A percentile compares a stretch with the other conserved stretches of the same genome.
These are phyloP conservation scores for Plasmopara viticola DNA, from an alignment of 352 stramenopile species.

Conservation along the genomic window DNA sequence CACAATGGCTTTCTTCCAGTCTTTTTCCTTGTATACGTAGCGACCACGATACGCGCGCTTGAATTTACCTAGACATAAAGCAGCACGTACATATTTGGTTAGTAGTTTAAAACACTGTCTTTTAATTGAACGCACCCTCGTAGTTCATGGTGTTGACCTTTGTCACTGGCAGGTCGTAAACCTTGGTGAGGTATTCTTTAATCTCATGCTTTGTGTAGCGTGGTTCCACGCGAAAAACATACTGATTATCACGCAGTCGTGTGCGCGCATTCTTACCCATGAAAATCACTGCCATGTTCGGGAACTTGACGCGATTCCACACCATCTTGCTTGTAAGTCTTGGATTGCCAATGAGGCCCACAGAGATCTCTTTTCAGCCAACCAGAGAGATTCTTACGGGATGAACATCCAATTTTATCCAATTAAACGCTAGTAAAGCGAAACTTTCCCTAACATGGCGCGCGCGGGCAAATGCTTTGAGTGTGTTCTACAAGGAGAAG, in stretches of 20 bases:
- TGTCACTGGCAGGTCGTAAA: conserved; percentile 92
- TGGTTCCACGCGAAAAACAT: conserved; percentile 91
- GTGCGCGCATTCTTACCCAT: conserved; percentile 81
- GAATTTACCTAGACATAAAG: conserved; percentile 64
- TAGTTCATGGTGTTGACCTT: conserved; percentile 96
- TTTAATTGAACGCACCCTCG: conserved; percentile 50
- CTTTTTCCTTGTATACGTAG: conserved; percentile 89
- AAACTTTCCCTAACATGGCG: conserved; percentile 30
- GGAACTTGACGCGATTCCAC: conserved; percentile 82
- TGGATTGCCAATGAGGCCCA: too few species aligned
- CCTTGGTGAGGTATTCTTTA: conserved; percentile 96
- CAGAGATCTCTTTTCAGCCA: too few species aligned
- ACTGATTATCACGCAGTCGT: conserved; percentile 74
- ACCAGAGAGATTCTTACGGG: too few species aligned
- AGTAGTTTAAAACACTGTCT: background rate
- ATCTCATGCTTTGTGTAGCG: conserved; percentile 97
- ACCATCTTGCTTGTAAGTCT: conserved; percentile 40
- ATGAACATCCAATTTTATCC: conserved; percentile 14
- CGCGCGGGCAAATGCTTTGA: conserved; percentile 73
- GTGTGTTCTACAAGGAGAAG: conserved; percentile 75
- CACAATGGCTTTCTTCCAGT: conserved; percentile 91
- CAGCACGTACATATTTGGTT: conserved; percentile 3
- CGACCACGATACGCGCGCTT: conserved; percentile 82
- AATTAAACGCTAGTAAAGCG: conserved; percentile 6
- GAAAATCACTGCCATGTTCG: conserved; percentile 85